Evolutionary conservation across 2,329 filamentous ascomycete genomes (phyloP).

Genomic region (Aspergillus thermomutatus): DNA sequence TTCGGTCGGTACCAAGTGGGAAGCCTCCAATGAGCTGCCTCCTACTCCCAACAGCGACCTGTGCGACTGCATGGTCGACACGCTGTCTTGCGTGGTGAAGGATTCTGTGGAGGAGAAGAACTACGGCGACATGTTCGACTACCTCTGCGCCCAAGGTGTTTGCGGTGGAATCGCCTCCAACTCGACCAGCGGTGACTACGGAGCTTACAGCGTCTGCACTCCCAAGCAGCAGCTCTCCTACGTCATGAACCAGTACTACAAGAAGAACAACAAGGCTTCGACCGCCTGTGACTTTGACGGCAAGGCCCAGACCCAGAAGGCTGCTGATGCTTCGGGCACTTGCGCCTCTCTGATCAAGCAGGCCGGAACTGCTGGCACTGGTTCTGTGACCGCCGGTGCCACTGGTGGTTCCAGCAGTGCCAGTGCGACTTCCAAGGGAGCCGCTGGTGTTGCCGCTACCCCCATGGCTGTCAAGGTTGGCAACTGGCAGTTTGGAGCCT

Average conservation of each 20-base stretch:
- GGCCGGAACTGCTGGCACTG: constrained; percentile 40
- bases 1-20: constrained; percentile 61
- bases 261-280: constrained; percentile 28
- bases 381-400: constrained; percentile 36
- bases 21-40: constrained; percentile 66
- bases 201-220: constrained; percentile 49
- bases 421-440: constrained; percentile 27
- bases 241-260: constrained; percentile 47
- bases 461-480: constrained; percentile 39
- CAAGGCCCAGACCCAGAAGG: constrained; percentile 34
- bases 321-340: constrained; percentile 29
- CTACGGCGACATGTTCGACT: constrained; percentile 62
- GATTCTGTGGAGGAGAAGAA: constrained; percentile 54
- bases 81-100: constrained; percentile 67
- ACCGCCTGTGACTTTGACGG: constrained; percentile 47
- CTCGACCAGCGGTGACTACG: constrained; percentile 41
- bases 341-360: constrained; percentile 37
- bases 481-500: constrained; percentile 40
- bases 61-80: constrained; percentile 81
- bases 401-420: constrained; percentile 23
- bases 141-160: constrained; percentile 38
- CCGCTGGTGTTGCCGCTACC: constrained; percentile 26
- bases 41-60: constrained; percentile 74
- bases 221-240: constrained; percentile 44
- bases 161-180: constrained; percentile 42